Evolutionary conservation across 2,329 filamentous ascomycete species (phyloP).

Genomic region (Sclerotinia spermophila): DNA sequence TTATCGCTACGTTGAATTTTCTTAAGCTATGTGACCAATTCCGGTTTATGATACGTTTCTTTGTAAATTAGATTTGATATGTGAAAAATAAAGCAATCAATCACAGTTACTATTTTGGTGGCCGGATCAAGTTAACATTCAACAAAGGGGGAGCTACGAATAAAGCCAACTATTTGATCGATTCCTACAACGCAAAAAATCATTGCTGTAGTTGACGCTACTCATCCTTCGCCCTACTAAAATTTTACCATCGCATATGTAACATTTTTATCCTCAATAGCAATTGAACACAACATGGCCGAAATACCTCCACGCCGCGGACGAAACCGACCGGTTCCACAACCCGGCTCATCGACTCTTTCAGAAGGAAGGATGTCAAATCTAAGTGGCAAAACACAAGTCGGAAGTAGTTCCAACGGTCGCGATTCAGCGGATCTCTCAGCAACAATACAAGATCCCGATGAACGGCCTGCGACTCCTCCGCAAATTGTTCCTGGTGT

Average conservation of each 20-base stretch:
- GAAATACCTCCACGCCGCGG: neutral
- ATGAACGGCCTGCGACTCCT: neutral
- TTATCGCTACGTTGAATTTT: neutral
- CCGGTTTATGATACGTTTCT: neutral
- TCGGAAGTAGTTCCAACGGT: neutral
- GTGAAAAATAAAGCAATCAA: neutral
- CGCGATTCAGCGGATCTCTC: neutral
- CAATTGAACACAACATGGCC: neutral
- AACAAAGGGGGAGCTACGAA: neutral
- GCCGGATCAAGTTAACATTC: neutral
- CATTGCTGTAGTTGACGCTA: too few relatives aligned
- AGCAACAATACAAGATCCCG: neutral
- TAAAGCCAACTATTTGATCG: neutral
- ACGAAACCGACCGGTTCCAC: neutral
- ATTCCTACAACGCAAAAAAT: neutral
- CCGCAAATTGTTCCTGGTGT: neutral
- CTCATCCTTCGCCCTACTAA: neutral
- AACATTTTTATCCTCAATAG: neutral
- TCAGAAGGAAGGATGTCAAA: neutral
- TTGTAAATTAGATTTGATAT: neutral
- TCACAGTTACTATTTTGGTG: neutral
- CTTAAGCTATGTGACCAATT: neutral
- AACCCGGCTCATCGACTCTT: neutral
- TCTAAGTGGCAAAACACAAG: neutral
- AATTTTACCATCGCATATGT: neutral